phyloP scores from a whole-genome alignment of 345 rosid species.

The Aurinia saxatilis region DNA sequence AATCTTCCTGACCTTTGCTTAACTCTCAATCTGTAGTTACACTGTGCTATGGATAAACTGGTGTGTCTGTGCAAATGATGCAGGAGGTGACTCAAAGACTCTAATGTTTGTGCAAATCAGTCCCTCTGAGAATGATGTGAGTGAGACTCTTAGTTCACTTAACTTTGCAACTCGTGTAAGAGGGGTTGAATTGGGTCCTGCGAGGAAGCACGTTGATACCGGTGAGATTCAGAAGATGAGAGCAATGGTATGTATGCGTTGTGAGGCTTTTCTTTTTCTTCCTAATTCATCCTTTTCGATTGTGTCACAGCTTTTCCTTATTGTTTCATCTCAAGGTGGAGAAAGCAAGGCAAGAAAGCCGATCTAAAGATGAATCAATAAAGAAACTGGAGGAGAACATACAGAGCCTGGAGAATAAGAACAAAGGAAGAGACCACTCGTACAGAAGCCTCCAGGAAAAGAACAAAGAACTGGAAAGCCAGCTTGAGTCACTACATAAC shows the following conservation, averaged over 20 bases:
- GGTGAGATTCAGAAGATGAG: slow-evolving; percentile 77
- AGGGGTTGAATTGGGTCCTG: slow-evolving; percentile 84
- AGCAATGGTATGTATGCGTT: slow-evolving; percentile 43
- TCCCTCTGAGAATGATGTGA: slow-evolving; percentile 77
- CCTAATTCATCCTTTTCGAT: neutral
- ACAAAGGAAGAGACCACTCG: slow-evolving; percentile 55
- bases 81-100: slow-evolving; percentile 95
- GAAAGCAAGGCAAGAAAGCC: slow-evolving; percentile 70
- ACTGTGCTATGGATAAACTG: slow-evolving; percentile 7
- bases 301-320: slow-evolving; percentile 14
- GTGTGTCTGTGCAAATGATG: slow-evolving; percentile 5
- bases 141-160: slow-evolving; percentile 83
- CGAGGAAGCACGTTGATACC: slow-evolving; percentile 70
- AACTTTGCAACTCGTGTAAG: slow-evolving; percentile 91
- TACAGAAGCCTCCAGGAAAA: slow-evolving; percentile 60
- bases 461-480: slow-evolving; percentile 81
- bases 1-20: neutral
- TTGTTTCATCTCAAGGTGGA: slow-evolving; percentile 47
- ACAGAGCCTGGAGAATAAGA: slow-evolving; percentile 63
- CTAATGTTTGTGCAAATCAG: slow-evolving; percentile 93
- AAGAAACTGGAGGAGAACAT: slow-evolving; percentile 74
- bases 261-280: neutral
- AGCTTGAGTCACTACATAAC: slow-evolving; percentile 46
- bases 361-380: slow-evolving; percentile 68
- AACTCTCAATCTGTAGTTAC: neutral